Conservation (phyloP, 306 rosid species). For the Cucumis cinereus region DNA sequence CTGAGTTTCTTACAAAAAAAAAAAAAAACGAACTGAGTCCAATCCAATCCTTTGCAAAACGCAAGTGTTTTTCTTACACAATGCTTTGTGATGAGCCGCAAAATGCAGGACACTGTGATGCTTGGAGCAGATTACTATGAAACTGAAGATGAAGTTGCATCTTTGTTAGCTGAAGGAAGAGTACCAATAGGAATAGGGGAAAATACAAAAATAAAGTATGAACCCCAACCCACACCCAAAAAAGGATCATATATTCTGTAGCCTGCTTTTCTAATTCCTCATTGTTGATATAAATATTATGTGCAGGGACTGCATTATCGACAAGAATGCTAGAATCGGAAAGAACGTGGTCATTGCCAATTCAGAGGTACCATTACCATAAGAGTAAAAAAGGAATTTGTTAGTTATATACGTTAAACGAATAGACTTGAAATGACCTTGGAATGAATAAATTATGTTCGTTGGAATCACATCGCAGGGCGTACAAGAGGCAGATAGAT, state of each 20-base stretch:
- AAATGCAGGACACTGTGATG: slow-evolving; percentile 80
- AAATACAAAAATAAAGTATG: slow-evolving; percentile 67
- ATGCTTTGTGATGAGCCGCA: not conserved
- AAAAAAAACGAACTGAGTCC: not conserved
- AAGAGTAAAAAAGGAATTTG: not conserved
- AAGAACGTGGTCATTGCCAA: slow-evolving; percentile 67
- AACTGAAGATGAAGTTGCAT: slow-evolving; percentile 45
- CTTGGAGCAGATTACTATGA: slow-evolving; percentile 93
- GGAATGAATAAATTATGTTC: not conserved
- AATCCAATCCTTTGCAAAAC: not conserved
- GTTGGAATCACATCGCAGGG: slow-evolving; percentile 38
- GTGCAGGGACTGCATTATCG: slow-evolving; percentile 80
- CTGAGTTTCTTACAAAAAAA: not conserved
- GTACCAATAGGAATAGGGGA: slow-evolving; percentile 92
- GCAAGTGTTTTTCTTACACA: not conserved
- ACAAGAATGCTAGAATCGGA: slow-evolving; percentile 87
- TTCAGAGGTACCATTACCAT: slow-evolving; percentile 38
- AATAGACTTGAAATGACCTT: not conserved
- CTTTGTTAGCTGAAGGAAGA: slow-evolving; percentile 68
- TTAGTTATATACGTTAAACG: not conserved
- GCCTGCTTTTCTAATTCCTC: slow-evolving; percentile 2
- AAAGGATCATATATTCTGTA: not conserved
- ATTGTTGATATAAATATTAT: slow-evolving; percentile 9
- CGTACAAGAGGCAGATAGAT: slow-evolving; percentile 79
- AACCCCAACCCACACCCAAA: not conserved